These are phyloP conservation scores for Lanmaoa rubissima DNA, from an alignment of 768 basidiomycete genomes.

Conservation along the genomic window DNA sequence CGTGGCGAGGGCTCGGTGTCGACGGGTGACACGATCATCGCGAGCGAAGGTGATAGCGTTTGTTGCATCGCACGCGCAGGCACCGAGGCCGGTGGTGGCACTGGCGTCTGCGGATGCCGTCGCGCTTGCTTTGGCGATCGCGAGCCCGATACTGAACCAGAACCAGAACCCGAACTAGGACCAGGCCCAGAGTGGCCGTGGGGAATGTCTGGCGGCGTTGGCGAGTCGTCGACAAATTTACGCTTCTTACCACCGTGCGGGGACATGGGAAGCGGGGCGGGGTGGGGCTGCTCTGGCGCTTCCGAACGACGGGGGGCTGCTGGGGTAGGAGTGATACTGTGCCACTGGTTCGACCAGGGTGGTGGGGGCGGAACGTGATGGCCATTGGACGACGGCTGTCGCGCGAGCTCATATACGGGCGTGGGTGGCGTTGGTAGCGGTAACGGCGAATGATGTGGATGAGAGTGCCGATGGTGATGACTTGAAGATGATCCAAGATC, in stretches of 20 bases:
- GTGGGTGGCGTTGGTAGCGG: conserved; percentile 35
- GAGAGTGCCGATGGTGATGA: conserved; percentile 28
- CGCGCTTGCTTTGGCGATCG: conserved; percentile 35
- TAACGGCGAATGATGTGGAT: conserved; percentile 30
- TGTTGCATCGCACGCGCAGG: conserved; percentile 34
- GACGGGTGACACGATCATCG: conserved; percentile 36
- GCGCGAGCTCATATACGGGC: conserved; percentile 32
- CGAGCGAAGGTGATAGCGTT: conserved; percentile 34
- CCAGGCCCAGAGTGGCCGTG: conserved; percentile 9
- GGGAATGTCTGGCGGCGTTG: conserved; percentile 22
- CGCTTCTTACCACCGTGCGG: conserved; percentile 35
- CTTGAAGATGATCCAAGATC: conserved; percentile 31
- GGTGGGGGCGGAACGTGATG: conserved; percentile 36
- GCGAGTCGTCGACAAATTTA: conserved; percentile 35
- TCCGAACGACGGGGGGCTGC: conserved; percentile 22
- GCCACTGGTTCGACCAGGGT: conserved; percentile 35
- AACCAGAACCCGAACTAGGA: conserved; percentile 12
- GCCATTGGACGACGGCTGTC: conserved; percentile 32
- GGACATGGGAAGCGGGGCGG: conserved; percentile 19
- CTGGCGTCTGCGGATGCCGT: conserved; percentile 34
- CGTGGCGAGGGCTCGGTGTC: conserved; percentile 35
- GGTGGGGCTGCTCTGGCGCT: conserved; percentile 20
- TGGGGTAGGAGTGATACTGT: conserved; percentile 18
- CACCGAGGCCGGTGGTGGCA: conserved; percentile 24
- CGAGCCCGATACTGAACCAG: conserved; percentile 19